Evolutionary conservation across 2,329 filamentous ascomycete genomes (phyloP), one percentile per base, ranked within the genome.

Genomic region (Colletotrichum phormii): DNA sequence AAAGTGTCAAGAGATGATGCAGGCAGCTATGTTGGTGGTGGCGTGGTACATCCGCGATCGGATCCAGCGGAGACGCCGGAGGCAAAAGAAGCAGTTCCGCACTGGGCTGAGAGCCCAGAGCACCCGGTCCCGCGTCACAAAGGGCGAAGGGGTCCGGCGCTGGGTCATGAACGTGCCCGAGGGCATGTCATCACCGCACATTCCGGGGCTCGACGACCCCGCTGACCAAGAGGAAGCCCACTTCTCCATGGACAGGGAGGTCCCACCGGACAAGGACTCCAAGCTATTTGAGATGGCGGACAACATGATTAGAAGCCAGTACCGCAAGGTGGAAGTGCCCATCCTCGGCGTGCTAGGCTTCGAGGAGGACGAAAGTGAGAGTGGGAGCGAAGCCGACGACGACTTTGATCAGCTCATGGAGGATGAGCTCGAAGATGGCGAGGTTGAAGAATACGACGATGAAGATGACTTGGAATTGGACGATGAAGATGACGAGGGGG

Each of bases 11-110:
- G 85, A 86, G 73, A 85, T 85, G 81, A 85, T 83, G 79, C 84
- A 86, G 75, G 85, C 85, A 0, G 84, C 85, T 70, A 86, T 86
- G 83, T 77, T 87, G 26, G 83, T 87, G 4, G 84, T 87, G 37
- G 85, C 85, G 13, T 87, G 85, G 85, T 86, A 87, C 75, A 82
- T 86, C 55, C 82, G 85, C 55, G 85, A 87, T 75, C 83, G 85
- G 37, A 85, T 87, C 75, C 80, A 82, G 71, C 81, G 85, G 37
- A 80, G 84, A 33, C 81, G 84, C 55, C 80, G 80, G 75, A 79
- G 82, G 64, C 80, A 83, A 76, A 85, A 83, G 80, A 80, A 82
- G 22, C 77, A 78, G 22, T 87, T 87, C 75, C 80, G 80, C 64
- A 79, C 80, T 9, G 84, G 82, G 13, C 78, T 87, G 67, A 78